phyloP scores from a whole-genome alignment of 2,329 filamentous ascomycete genomes.

The Amylocarpus encephaloides region DNA sequence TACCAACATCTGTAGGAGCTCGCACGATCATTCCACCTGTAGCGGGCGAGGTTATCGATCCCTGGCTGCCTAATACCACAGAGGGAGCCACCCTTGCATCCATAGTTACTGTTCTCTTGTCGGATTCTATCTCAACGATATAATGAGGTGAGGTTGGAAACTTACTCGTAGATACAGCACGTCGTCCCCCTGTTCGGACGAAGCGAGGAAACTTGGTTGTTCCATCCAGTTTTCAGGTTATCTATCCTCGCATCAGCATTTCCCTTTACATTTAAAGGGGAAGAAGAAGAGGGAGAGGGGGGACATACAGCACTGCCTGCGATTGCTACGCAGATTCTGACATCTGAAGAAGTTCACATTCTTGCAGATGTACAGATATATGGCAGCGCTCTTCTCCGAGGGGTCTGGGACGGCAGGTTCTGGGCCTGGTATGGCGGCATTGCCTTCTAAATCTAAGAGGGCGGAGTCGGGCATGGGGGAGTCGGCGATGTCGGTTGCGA shows the following conservation, averaged over 20 bases:
- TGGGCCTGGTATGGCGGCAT: no score
- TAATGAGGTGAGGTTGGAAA: neutral
- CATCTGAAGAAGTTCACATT: neutral
- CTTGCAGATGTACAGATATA: no score
- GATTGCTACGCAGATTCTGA: neutral
- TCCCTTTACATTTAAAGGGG: no score
- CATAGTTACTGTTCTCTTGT: neutral
- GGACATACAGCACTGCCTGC: no score
- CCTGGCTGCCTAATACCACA: neutral
- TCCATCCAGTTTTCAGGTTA: neutral
- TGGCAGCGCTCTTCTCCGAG: no score
- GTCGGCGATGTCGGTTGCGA: no score
- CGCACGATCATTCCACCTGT: neutral
- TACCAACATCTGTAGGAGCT: conserved; percentile 1
- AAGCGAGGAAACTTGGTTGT: neutral
- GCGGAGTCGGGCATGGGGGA: no score
- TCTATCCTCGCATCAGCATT: neutral
- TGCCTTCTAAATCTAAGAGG: no score
- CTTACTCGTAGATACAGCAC: neutral
- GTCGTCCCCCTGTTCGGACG: neutral
- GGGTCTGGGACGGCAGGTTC: no score
- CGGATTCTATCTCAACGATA: neutral
- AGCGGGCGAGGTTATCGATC: neutral
- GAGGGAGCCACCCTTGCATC: neutral
- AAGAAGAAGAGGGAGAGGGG: no score